phyloP scores from a whole-genome alignment of 768 basidiomycete genomes.

The Tylopilus intermedius region DNA sequence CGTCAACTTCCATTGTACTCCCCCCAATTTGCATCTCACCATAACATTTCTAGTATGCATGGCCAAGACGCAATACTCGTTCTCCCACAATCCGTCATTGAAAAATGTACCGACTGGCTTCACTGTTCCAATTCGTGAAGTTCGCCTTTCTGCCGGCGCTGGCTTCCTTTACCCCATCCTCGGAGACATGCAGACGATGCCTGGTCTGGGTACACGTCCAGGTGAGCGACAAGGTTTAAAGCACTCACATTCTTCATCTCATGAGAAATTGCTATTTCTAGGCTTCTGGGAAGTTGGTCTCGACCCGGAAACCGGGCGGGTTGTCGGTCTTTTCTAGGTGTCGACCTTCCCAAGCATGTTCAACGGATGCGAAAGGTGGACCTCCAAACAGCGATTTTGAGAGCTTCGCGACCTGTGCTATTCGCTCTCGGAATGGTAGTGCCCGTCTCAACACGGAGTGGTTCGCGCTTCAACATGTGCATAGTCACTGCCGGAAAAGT shows the following conservation, averaged over 20 bases:
- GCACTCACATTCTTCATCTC: constrained; percentile 4
- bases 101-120: constrained; percentile 93
- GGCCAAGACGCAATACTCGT: constrained; percentile 97
- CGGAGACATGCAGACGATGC: constrained; percentile 99
- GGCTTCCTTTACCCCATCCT: constrained; percentile 93
- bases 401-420: constrained; percentile 23
- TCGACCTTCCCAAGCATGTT: constrained; percentile 9
- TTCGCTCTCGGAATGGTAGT: constrained; percentile 7
- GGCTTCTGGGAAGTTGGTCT: constrained; percentile 91
- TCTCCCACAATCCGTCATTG: constrained; percentile 88
- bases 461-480: constrained; percentile 40
- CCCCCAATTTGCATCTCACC: constrained; percentile 6
- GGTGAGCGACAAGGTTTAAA: constrained; percentile 38
- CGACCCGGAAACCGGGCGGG: constrained; percentile 72
- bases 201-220: constrained; percentile 88
- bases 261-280: constrained; percentile 22
- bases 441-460: constrained; percentile 37
- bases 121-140: constrained; percentile 84
- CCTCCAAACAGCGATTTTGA: background rate
- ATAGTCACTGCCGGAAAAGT: constrained; percentile 7
- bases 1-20: constrained; percentile 25
- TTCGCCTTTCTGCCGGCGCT: constrained; percentile 86
- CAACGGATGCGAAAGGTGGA: constrained; percentile 15
- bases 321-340: constrained; percentile 76
- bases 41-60: constrained; percentile 65